Conservation (phyloP, 768 basidiomycete species). For the Podaxis sp. region DNA sequence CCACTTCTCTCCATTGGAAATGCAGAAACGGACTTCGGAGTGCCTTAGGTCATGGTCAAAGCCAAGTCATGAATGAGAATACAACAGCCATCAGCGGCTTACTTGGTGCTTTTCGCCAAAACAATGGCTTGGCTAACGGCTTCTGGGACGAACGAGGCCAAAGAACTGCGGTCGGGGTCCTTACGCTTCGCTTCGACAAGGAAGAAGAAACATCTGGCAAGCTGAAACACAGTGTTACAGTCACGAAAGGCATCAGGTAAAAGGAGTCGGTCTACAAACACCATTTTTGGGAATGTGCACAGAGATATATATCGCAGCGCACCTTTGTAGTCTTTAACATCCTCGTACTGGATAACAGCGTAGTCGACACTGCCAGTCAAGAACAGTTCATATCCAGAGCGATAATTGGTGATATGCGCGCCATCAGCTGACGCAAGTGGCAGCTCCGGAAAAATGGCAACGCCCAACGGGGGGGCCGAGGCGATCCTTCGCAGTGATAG, state of each 20-base stretch:
- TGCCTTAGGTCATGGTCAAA: neutral
- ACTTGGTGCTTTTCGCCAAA: neutral
- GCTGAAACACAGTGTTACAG: too few relatives aligned
- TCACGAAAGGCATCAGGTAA: too few relatives aligned
- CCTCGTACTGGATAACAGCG: neutral
- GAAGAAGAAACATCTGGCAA: neutral
- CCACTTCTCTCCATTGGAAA: neutral
- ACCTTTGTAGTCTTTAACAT: neutral
- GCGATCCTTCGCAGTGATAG: neutral
- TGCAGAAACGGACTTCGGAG: neutral
- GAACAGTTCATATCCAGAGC: neutral
- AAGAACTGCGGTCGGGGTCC: neutral
- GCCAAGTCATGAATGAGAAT: neutral
- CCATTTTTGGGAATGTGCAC: neutral
- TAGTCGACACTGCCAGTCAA: neutral
- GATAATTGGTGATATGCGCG: neutral
- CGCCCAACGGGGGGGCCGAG: neutral
- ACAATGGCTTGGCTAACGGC: neutral
- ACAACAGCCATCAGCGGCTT: neutral
- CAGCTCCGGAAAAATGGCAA: neutral
- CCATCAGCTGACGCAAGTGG: neutral
- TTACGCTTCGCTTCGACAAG: neutral
- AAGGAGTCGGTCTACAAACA: too few relatives aligned
- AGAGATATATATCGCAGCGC: neutral
- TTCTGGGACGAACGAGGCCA: neutral